Evolutionary conservation across 2,329 filamentous ascomycete species (phyloP).

Genomic region (Alternaria postmessia): DNA sequence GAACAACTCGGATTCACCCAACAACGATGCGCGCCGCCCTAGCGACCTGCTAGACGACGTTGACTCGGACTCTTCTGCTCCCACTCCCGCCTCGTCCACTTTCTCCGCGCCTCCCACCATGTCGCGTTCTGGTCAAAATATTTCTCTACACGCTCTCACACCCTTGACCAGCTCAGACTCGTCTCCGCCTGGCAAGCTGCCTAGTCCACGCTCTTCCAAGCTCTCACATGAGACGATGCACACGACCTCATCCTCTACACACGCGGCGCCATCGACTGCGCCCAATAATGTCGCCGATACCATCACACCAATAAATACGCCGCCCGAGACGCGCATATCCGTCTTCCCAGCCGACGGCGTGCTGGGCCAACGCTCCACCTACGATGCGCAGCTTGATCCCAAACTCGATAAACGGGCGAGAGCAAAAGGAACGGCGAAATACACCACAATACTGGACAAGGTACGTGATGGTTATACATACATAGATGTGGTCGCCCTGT

Average conservation of each 20-base stretch:
- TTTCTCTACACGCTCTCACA: constrained; percentile 65
- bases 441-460: constrained; percentile 60
- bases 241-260: constrained; percentile 41
- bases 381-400: constrained; percentile 70
- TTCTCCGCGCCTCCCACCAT: constrained; percentile 68
- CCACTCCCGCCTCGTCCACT: constrained; percentile 69
- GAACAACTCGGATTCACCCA: constrained; percentile 30
- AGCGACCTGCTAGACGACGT: constrained; percentile 75
- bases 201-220: constrained; percentile 61
- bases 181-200: constrained; percentile 65
- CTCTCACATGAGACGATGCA: constrained; percentile 48
- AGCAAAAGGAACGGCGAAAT: constrained; percentile 57
- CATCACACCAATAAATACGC: constrained; percentile 56
- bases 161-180: constrained; percentile 73
- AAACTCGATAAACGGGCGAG: constrained; percentile 61
- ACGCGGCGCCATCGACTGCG: constrained; percentile 44
- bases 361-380: constrained; percentile 67
- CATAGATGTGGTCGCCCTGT: constrained; percentile 51
- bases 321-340: constrained; percentile 55
- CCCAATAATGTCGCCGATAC: constrained; percentile 56
- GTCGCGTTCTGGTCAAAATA: constrained; percentile 63
- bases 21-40: constrained; percentile 43
- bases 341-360: constrained; percentile 61
- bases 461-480: constrained; percentile 48
- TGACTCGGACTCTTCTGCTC: constrained; percentile 72